Evolutionary conservation across 495 filamentous ascomycete genomes (phyloP).

Genomic region (Rhizodiscina lignyota): DNA sequence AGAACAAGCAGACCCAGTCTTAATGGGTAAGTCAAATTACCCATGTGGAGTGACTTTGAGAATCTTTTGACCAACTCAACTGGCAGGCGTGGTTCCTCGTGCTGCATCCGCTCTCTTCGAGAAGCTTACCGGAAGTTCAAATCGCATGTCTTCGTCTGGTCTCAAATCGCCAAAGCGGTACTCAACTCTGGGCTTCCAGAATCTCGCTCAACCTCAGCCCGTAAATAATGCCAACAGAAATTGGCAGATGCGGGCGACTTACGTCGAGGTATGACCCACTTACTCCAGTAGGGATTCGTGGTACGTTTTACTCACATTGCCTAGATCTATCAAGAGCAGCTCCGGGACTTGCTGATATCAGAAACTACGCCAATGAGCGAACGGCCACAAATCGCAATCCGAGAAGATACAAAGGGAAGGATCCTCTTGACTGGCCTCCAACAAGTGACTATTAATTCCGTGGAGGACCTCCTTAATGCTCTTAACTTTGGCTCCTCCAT

Average conservation of each 20-base stretch:
- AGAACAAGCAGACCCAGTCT: slow-evolving; percentile 56
- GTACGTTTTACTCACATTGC: slow-evolving; percentile 3
- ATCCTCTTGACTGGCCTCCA: slow-evolving; percentile 83
- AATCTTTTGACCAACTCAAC: not conserved
- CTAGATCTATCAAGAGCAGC: slow-evolving; percentile 93
- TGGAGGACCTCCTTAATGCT: slow-evolving; percentile 77
- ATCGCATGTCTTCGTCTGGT: slow-evolving; percentile 54
- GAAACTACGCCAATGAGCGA: slow-evolving; percentile 54
- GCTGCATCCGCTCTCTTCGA: slow-evolving; percentile 80
- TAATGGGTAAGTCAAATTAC: slow-evolving; percentile 51
- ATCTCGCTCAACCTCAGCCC: slow-evolving; percentile 30
- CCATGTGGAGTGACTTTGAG: not conserved
- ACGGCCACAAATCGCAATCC: slow-evolving; percentile 61
- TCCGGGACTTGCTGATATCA: slow-evolving; percentile 77
- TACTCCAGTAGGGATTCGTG: not conserved
- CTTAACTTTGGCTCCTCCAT: slow-evolving; percentile 88
- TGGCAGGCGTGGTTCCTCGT: slow-evolving; percentile 77
- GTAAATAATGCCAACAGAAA: slow-evolving; percentile 47
- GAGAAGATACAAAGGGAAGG: slow-evolving; percentile 88
- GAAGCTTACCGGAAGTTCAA: slow-evolving; percentile 49
- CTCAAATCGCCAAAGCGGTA: slow-evolving; percentile 70
- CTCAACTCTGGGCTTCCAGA: slow-evolving; percentile 41
- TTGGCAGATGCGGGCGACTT: slow-evolving; percentile 90
- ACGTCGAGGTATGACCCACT: slow-evolving; percentile 53
- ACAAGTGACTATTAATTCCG: slow-evolving; percentile 78